Conservation (phyloP, 2,329 filamentous ascomycete genomes). For the Laburnicola sp. region DNA sequence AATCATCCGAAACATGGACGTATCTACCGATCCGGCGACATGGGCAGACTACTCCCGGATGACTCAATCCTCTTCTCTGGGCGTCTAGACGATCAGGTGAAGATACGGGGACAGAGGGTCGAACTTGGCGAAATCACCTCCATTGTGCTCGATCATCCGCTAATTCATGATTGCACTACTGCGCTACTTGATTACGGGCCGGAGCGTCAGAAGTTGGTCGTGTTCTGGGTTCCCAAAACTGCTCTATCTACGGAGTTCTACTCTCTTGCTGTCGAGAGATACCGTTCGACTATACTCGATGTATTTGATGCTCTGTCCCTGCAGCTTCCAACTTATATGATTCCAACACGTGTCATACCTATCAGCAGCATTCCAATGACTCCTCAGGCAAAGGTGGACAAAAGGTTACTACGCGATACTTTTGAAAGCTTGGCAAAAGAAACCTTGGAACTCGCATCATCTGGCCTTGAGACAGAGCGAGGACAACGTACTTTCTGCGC, state of each 20-base stretch:
- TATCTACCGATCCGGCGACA: slow-evolving; percentile 80
- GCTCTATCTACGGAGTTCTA: slow-evolving; percentile 33
- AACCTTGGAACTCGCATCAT: slow-evolving; percentile 50
- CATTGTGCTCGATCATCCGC: slow-evolving; percentile 56
- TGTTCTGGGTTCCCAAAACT: slow-evolving; percentile 66
- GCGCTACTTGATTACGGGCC: slow-evolving; percentile 56
- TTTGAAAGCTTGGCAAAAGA: slow-evolving; percentile 54
- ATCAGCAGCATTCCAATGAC: slow-evolving; percentile 72
- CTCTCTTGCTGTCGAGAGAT: slow-evolving; percentile 44
- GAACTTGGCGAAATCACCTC: slow-evolving; percentile 77
- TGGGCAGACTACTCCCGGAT: slow-evolving; percentile 76
- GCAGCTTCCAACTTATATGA: slow-evolving; percentile 73
- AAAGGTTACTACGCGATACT: slow-evolving; percentile 53
- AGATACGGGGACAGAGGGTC: slow-evolving; percentile 77
- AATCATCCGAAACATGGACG: slow-evolving; percentile 69
- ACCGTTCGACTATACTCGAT: slow-evolving; percentile 29
- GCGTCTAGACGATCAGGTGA: slow-evolving; percentile 77
- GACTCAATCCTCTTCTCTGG: slow-evolving; percentile 74
- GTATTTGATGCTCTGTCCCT: slow-evolving; percentile 61
- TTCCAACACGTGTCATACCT: slow-evolving; percentile 74
- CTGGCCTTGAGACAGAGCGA: slow-evolving; percentile 34
- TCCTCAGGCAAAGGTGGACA: slow-evolving; percentile 74
- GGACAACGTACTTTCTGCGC: slow-evolving; percentile 54
- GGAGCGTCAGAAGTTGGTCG: slow-evolving; percentile 59
- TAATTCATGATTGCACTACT: slow-evolving; percentile 65